Evolutionary conservation across 2,329 filamentous ascomycete genomes (phyloP).

Genomic region (Exophiala sp.): DNA sequence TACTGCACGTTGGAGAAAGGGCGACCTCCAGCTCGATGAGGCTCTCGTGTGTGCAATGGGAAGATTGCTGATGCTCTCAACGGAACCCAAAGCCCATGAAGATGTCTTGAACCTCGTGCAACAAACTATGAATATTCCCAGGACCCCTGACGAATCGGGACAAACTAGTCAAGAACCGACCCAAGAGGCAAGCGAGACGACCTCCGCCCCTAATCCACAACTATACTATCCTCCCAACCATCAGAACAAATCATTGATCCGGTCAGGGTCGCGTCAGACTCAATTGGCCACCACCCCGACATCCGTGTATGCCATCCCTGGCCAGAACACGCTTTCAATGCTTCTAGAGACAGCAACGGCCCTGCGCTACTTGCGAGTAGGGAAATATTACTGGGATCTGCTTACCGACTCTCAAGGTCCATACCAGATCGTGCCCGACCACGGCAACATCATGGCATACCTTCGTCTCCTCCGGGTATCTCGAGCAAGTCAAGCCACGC

Average conservation of each 20-base stretch:
- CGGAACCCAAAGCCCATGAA: conserved; percentile 56
- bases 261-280: not conserved
- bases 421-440: conserved; percentile 63
- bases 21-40: conserved; percentile 68
- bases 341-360: conserved; percentile 59
- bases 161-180: no score
- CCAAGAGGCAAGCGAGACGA: not conserved
- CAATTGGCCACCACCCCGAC: not conserved
- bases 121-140: conserved; percentile 66
- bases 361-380: conserved; percentile 56
- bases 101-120: conserved; percentile 70
- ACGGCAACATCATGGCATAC: conserved; percentile 62
- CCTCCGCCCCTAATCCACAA: not conserved
- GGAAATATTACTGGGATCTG: conserved; percentile 70
- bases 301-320: conserved; percentile 40
- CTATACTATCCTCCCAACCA: not conserved
- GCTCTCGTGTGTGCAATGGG: conserved; percentile 75
- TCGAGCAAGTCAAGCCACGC: conserved; percentile 58
- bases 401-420: conserved; percentile 49
- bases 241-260: not conserved
- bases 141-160: not conserved
- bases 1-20: conserved; percentile 66
- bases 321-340: conserved; percentile 59
- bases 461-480: conserved; percentile 61
- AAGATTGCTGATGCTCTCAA: conserved; percentile 62